Evolutionary conservation across 352 stramenopile species (phyloP).

Genomic region (Globisporangium apiculatum): DNA sequence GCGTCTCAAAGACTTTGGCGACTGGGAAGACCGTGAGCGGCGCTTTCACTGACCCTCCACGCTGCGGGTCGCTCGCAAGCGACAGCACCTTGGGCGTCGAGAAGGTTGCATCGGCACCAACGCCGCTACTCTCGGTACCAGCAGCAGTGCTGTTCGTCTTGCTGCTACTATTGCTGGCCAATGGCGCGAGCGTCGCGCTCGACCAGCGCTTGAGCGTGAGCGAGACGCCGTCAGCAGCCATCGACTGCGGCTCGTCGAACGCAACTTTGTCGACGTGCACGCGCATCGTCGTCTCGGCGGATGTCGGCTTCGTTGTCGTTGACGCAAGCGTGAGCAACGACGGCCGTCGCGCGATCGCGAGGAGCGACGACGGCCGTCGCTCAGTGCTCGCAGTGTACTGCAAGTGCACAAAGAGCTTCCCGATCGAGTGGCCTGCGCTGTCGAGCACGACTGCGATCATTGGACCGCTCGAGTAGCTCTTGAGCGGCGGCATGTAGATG

Average conservation of each 20-base stretch:
- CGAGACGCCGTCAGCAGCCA: constrained; percentile 19
- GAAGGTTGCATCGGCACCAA: neutral
- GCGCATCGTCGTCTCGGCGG: constrained; percentile 6
- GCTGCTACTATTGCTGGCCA: neutral
- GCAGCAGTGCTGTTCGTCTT: neutral
- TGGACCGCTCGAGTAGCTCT: constrained; percentile 7
- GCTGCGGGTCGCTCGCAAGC: neutral
- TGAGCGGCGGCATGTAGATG: constrained; percentile 19
- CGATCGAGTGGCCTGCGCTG: constrained; percentile 14
- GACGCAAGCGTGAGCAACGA: constrained; percentile 1
- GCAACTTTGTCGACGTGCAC: constrained; percentile 19
- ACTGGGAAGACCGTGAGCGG: constrained; percentile 9
- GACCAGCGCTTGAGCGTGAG: constrained; percentile 30
- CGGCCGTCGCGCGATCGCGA: constrained; percentile 1
- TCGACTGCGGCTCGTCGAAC: constrained; percentile 8
- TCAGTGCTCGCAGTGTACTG: constrained; percentile 7
- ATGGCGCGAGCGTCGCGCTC: neutral
- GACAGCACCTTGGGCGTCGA: constrained; percentile 19
- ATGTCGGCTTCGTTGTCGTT: neutral
- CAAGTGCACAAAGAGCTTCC: constrained; percentile 15
- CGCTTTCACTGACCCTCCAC: neutral
- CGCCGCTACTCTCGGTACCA: no score
- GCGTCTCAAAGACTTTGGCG: constrained; percentile 8
- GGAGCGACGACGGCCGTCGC: constrained; percentile 8
- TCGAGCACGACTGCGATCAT: constrained; percentile 17